Evolutionary conservation across 306 rosid species (phyloP).

Genomic region (Comarum palustre): DNA sequence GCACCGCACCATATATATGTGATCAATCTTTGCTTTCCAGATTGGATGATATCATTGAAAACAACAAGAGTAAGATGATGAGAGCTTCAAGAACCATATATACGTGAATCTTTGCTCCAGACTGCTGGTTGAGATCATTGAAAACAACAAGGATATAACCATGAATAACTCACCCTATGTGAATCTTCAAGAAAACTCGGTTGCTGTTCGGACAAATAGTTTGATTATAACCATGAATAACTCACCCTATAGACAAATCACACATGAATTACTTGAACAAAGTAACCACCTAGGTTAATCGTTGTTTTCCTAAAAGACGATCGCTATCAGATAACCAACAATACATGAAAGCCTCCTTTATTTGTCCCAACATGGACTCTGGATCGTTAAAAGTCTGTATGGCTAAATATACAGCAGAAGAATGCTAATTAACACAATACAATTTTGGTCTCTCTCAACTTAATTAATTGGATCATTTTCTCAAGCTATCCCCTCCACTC

Average conservation of each 20-base stretch:
- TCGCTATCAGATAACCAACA: neutral
- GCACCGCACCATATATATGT: no score
- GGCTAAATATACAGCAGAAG: neutral
- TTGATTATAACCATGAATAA: neutral
- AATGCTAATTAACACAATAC: neutral
- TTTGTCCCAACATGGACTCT: neutral
- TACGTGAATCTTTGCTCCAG: no score
- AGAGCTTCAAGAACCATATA: no score
- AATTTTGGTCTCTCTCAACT: neutral
- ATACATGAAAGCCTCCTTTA: neutral
- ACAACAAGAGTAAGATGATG: no score
- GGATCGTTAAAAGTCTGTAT: no score
- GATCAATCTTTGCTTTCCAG: no score
- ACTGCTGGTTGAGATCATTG: no score
- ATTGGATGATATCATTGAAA: no score
- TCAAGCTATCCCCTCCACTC: neutral
- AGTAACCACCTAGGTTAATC: neutral
- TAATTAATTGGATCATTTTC: neutral
- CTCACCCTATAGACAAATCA: neutral
- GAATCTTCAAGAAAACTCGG: no score
- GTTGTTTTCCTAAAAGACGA: slow-evolving; percentile 21
- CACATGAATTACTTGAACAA: slow-evolving; percentile 7
- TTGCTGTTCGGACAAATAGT: neutral
- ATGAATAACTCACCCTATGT: neutral
- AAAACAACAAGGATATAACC: neutral